A percentile compares a stretch with the other conserved stretches of the same genome.
These are phyloP conservation scores for Candida boidinii DNA, from an alignment of 805 yeast species.

Conservation along the genomic window DNA sequence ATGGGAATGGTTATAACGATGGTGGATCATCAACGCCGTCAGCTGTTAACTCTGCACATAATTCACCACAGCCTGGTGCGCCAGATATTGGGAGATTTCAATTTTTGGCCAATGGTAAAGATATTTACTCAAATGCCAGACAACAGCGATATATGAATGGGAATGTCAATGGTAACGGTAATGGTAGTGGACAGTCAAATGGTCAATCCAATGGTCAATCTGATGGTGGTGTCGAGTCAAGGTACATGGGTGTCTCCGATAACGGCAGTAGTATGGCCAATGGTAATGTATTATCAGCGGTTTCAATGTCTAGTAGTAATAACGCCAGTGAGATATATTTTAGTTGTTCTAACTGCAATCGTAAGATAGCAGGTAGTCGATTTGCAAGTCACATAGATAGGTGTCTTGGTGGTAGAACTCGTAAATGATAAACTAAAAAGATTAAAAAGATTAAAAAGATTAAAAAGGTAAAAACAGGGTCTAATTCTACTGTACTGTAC, in stretches of 20 bases:
- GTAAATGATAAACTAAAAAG: constrained; percentile 23
- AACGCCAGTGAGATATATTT: constrained; percentile 40
- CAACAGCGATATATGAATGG: background rate
- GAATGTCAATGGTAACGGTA: constrained; percentile 2
- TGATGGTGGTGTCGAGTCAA: too few species aligned
- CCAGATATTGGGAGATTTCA: constrained; percentile 23
- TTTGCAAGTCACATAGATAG: constrained; percentile 92
- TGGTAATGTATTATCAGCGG: background rate
- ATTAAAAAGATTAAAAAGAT: too few species aligned
- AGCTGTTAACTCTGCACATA: constrained; percentile 78
- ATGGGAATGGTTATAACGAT: too few species aligned
- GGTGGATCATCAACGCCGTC: constrained; percentile 84
- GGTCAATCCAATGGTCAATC: too few species aligned
- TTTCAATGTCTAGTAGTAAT: background rate
- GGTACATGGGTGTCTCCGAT: too few species aligned
- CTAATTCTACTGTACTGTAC: too few species aligned
- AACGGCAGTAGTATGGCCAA: background rate
- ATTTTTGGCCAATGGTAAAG: constrained; percentile 21
- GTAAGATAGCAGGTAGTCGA: constrained; percentile 84
- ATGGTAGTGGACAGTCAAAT: background rate
- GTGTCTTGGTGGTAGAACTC: constrained; percentile 68
- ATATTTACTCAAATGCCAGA: constrained; percentile 17
- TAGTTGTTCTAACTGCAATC: constrained; percentile 69
- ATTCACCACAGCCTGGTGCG: constrained; percentile 38
- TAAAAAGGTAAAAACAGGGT: too few species aligned